Evolutionary conservation across 768 basidiomycete genomes (phyloP), one percentile per base, ranked within the genome.

Genomic region (Mrakia hoshinonis): DNA sequence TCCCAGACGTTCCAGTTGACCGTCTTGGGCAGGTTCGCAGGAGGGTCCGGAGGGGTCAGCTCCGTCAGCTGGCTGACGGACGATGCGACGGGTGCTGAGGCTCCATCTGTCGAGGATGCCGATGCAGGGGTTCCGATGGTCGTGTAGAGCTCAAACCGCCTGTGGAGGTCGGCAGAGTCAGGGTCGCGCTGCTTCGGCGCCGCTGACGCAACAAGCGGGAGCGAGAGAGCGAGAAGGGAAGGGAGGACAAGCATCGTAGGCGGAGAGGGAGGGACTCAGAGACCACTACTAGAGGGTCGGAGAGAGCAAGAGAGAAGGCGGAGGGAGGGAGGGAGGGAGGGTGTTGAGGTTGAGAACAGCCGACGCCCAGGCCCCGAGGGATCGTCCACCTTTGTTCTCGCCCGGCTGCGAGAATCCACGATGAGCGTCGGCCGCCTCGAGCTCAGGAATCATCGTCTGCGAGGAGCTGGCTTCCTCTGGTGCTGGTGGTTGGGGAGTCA

Each of bases 91-190:
- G 51, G 18, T 31, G 51, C 24, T 31, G 55, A 54, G 6, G 68
- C 18, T 47, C 29, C 29, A 38, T 55, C 12, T 11, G 65, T 34
- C 31, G 52, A 6, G 0, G 54, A 5, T 15, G 54, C 11, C 0
- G 54, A 15, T 2, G 24, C 29, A 15, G n/a, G 34, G 34, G 58
- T 18, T n/a, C 13, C 43, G 55, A 73, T 9, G 26, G 71, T 73
- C 15, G 71, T 73, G 67, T 67, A 63, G 47, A 73, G 58, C 31
- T 67, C 58, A 43, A 67, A 73, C 58, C 55, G 55, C 12, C 49
- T 38, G 29, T 29, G 13, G 1, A 13, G 36, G 20, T 55, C 18
- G 10, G 51, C 26, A 34, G 31, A 26, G 38, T 4, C 22, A 6
- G 54, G 20, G 43, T n/a, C n/a, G n/a, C n/a, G n/a, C n/a, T n/a